A percentile compares a stretch with the other conserved stretches of the same genome.
Conservation (phyloP, 2,329 filamentous ascomycete species). For the Tolypocladium album region DNA sequence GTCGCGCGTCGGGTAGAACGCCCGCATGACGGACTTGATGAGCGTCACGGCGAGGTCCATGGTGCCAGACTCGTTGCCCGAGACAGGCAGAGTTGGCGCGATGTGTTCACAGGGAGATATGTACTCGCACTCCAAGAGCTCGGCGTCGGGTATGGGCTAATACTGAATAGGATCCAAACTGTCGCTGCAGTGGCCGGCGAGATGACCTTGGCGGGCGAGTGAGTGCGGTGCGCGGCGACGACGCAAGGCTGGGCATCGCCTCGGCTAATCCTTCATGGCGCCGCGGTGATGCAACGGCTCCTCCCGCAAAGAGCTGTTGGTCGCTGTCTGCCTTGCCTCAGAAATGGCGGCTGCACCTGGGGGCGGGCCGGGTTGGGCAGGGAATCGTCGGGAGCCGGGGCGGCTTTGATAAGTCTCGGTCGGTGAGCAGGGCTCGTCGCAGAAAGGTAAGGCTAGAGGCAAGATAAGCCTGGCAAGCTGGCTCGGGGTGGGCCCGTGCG, state of each 20-base stretch:
- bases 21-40: slow-evolving; percentile 74
- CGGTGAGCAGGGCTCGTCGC: background rate
- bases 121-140: background rate
- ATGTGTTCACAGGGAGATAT: background rate
- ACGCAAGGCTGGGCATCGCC: background rate
- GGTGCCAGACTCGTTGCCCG: slow-evolving; percentile 1
- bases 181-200: background rate
- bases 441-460: too few relatives aligned
- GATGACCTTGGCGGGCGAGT: background rate
- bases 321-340: background rate
- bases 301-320: background rate
- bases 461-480: too few relatives aligned
- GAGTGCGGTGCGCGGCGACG: background rate
- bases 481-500: background rate
- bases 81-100: background rate
- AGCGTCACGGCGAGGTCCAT: slow-evolving; percentile 60
- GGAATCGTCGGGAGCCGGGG: background rate
- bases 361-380: background rate
- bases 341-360: background rate
- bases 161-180: background rate
- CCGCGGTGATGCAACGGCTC: background rate
- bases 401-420: background rate
- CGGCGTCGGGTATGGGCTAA: background rate
- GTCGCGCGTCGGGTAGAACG: slow-evolving; percentile 79
- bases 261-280: background rate